Percentiles rank a stretch among this genome's conserved stretches.
These are phyloP conservation scores for Coemansia sp. DNA, from an alignment of 192 early-diverging fungal genomes.

Conservation along the genomic window DNA sequence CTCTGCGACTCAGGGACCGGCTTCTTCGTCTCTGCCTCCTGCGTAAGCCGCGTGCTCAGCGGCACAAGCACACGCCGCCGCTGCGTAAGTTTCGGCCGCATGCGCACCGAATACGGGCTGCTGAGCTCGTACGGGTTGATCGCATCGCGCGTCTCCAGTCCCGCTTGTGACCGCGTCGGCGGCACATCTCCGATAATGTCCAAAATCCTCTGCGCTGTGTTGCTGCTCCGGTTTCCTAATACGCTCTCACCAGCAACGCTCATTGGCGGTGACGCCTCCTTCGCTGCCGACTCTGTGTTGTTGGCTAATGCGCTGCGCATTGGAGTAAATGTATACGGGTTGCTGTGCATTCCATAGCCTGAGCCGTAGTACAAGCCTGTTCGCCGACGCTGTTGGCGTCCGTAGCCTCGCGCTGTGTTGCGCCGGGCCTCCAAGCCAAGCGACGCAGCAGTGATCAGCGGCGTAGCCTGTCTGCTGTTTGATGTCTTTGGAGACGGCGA, in stretches of 20 bases:
- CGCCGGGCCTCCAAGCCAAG: slow-evolving; percentile 37
- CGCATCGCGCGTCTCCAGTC: slow-evolving; percentile 10
- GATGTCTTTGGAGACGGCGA: background rate
- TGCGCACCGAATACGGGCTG: slow-evolving; percentile 37
- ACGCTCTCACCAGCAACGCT: background rate
- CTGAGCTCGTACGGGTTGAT: slow-evolving; percentile 45
- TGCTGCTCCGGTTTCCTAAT: slow-evolving; percentile 19
- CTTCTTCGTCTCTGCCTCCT: slow-evolving; percentile 8
- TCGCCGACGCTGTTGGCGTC: slow-evolving; percentile 5
- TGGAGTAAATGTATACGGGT: slow-evolving; percentile 27
- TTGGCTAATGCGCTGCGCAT: slow-evolving; percentile 8
- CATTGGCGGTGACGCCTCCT: background rate
- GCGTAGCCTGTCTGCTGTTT: slow-evolving; percentile 9
- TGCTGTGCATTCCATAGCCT: slow-evolving; percentile 38
- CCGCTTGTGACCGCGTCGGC: slow-evolving; percentile 27
- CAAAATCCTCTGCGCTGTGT: slow-evolving; percentile 44
- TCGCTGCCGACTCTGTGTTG: background rate
- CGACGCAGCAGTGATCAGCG: slow-evolving; percentile 28
- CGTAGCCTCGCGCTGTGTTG: slow-evolving; percentile 16
- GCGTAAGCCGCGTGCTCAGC: slow-evolving; percentile 27
- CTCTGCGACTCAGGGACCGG: slow-evolving; percentile 4
- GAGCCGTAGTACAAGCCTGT: slow-evolving; percentile 40
- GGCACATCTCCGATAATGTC: slow-evolving; percentile 48
- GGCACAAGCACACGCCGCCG: slow-evolving; percentile 39
- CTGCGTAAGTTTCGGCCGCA: slow-evolving; percentile 28